Base-by-base conservation (phyloP, 1,139 yeast species). In the Maudiozyma humilis region DNA sequence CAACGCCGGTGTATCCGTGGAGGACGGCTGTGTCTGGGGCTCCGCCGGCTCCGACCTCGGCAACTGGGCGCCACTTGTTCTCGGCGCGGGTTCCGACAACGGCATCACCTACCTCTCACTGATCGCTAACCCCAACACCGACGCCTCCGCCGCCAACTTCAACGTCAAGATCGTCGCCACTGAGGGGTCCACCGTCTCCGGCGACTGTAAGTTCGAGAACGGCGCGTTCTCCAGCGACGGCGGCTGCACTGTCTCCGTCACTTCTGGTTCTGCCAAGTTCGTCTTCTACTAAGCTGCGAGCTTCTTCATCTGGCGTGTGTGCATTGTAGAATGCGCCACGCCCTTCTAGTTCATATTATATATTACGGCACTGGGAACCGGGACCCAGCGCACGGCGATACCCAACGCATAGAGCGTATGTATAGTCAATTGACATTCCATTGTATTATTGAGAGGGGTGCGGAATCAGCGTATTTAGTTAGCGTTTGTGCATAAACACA, bases 21-120 rank as follows among this genome's bases (percentile, higher is more conserved):
- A 79, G 65, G 88, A 86, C 51, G 98, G 96, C 55, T 91, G 98
- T 74, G 67, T 82, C 57, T 91, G 98, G 98, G 95, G 96, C 64
- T 64, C 78, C 39, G 59, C 74, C 10, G 86, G 87, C 51, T 73
- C 87, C 36, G 86, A 83, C 57, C 70, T 83, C 52, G 98, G 98
- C 69, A 91, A 91, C 83, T 91, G 96, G 95, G 95, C 98, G 53
- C 98, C 98, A 57, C 74, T 91, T 57, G 86, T 82, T 69, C 76
- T 91, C 57, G 98, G 98, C 65, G 85, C 97, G 47, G 97, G 98
- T 62, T 72, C 73, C 68, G 72, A 83, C 51, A 69, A 70, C 56
- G 95, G 95, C 55, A 70, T 77, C 53, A 74, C 95, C 47, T 91
- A 87, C 76, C 71, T 91, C 60, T 86, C 96, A 8, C 73, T 91